Evolutionary conservation across 192 early-diverging fungal genomes (phyloP), one percentile per base, ranked within the genome.

Genomic region (Gigaspora rosea): DNA sequence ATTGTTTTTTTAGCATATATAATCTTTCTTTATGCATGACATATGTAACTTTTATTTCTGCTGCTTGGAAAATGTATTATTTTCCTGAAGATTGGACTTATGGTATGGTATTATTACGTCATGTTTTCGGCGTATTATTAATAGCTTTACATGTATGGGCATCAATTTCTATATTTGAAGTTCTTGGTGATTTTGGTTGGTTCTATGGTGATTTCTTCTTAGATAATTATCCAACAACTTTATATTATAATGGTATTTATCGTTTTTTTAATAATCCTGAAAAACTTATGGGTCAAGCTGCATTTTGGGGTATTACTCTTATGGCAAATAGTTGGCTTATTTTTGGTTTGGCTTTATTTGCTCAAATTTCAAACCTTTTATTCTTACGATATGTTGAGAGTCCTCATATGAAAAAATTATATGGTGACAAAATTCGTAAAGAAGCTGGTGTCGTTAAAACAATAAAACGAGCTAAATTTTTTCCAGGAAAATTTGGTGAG

Each of bases 201-300:
- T 99, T 99, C 85, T 97, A 98, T 80, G 96, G 95, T 61, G 97
- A 98, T 79, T 97, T 97, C 78, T 97, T 98, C 85, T 89, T 96
- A 67, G 94, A 94, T 80, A 90, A 92, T 36, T 85, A 91, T 13
- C 87, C 90, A 47, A 85, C 85, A 69, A 89, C 89, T 68, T 85
- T 92, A 32, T 89, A 92, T 70, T 97, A 97, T 82, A 95, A 91
- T 35, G 97, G 97, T 27, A 92, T 97, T 68, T 98, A 73, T 69
- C 79, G 86, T 80, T 98, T 94, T 69, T 84, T 97, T 32, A 95
- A 98, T 82, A 95, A 97, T 83, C 96, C 97, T 11, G 94, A 95
- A 64, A 93, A 95, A 81, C 88, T 97, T 51, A 93, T 97, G 75
- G 95, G 94, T n/a, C 94, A 94, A 71, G 93, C 94, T 27, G 95